These are phyloP conservation scores for Schwanniomyces polymorphus DNA, from an alignment of 805 yeast genomes.

Conservation along the genomic window DNA sequence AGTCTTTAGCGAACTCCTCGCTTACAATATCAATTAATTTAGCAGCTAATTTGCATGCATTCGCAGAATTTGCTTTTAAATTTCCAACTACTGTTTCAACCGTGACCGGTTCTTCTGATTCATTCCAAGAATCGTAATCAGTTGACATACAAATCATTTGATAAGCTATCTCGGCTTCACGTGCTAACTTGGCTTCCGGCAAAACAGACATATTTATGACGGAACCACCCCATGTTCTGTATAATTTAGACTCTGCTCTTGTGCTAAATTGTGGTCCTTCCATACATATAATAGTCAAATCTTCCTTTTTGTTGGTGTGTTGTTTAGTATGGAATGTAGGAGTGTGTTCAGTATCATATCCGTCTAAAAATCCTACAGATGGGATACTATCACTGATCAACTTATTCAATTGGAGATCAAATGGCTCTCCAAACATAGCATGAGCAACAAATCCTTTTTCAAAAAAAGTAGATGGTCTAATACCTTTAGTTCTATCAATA, in stretches of 20 bases:
- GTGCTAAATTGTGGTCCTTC: conserved; percentile 99
- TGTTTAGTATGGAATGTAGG: conserved; percentile 62
- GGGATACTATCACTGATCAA: conserved; percentile 55
- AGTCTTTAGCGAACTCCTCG: conserved; percentile 54
- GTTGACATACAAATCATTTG: conserved; percentile 99
- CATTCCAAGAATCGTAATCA: conserved; percentile 98
- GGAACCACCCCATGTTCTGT: conserved; percentile 85
- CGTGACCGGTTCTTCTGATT: conserved; percentile 91
- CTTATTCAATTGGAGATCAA: conserved; percentile 70
- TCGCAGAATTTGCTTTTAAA: conserved; percentile 79
- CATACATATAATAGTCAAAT: conserved; percentile 90
- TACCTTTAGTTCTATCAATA: conserved; percentile 96
- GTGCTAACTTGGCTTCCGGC: conserved; percentile 96
- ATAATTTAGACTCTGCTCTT: conserved; percentile 90
- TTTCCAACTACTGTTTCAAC: conserved; percentile 96
- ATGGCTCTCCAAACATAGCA: conserved; percentile 97
- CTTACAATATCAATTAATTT: conserved; percentile 68
- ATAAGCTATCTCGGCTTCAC: conserved; percentile 95
- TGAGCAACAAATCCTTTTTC: conserved; percentile 95
- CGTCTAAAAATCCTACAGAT: conserved; percentile 50
- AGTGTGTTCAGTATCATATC: conserved; percentile 39
- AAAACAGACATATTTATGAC: conserved; percentile 96
- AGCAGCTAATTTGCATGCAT: conserved; percentile 79
- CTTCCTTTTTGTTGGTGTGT: conserved; percentile 60
- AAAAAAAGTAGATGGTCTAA: conserved; percentile 85